Evolutionary conservation across 2,329 filamentous ascomycete genomes (phyloP).

Genomic region (Thelonectria blattea): DNA sequence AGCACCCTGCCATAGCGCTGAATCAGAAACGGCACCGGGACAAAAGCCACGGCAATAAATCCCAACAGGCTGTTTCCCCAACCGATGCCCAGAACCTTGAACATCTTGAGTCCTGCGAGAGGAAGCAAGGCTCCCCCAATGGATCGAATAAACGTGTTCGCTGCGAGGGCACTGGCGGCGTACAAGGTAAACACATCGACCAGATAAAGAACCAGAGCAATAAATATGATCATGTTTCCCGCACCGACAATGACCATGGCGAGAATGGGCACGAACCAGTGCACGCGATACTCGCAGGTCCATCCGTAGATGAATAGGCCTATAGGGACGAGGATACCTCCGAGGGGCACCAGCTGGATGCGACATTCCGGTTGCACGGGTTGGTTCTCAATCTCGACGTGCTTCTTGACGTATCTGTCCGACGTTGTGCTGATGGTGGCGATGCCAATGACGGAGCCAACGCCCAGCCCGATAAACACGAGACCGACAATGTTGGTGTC

Average conservation of each 20-base stretch:
- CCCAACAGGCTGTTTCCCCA: slow-evolving; percentile 45
- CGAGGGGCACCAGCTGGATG: slow-evolving; percentile 52
- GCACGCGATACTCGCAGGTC: slow-evolving; percentile 47
- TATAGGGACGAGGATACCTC: slow-evolving; percentile 53
- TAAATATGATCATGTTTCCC: slow-evolving; percentile 47
- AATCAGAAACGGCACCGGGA: slow-evolving; percentile 2
- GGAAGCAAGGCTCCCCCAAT: slow-evolving; percentile 67
- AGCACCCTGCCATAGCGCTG: background rate
- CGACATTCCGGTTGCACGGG: slow-evolving; percentile 42
- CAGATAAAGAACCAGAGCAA: slow-evolving; percentile 64
- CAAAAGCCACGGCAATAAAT: slow-evolving; percentile 43
- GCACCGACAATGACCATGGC: slow-evolving; percentile 56
- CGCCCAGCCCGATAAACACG: slow-evolving; percentile 54
- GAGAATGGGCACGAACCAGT: slow-evolving; percentile 67
- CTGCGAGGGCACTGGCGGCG: slow-evolving; percentile 38
- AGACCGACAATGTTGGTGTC: slow-evolving; percentile 50
- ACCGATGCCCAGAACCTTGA: slow-evolving; percentile 49
- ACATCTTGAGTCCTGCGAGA: slow-evolving; percentile 56
- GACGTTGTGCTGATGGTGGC: slow-evolving; percentile 42
- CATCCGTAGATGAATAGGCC: slow-evolving; percentile 59
- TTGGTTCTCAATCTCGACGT: slow-evolving; percentile 17
- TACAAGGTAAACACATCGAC: slow-evolving; percentile 46
- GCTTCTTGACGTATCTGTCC: slow-evolving; percentile 34
- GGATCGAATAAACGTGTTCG: slow-evolving; percentile 50
- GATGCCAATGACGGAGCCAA: slow-evolving; percentile 54